phyloP scores from a whole-genome alignment of 768 basidiomycete genomes.

The Leccinellum rugosiceps region DNA sequence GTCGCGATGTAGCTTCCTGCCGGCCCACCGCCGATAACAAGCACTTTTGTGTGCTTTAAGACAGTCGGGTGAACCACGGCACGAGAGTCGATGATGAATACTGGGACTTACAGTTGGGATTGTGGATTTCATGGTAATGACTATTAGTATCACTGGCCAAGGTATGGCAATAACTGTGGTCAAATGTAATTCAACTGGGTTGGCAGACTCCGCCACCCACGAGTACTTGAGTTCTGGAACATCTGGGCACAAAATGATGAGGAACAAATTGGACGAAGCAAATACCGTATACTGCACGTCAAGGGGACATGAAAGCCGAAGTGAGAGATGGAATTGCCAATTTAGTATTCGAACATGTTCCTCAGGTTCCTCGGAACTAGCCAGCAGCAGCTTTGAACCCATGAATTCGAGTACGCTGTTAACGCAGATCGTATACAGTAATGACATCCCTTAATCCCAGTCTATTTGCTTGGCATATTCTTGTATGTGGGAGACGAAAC shows the following conservation, averaged over 20 bases:
- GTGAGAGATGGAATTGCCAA: neutral
- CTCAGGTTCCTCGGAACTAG: neutral
- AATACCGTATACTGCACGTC: neutral
- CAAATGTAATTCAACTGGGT: neutral
- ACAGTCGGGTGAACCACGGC: neutral
- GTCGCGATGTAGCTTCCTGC: slow-evolving; percentile 56
- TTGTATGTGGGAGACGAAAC: slow-evolving; percentile 71
- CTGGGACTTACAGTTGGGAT: slow-evolving; percentile 22
- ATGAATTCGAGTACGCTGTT: slow-evolving; percentile 1
- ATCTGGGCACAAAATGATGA: neutral
- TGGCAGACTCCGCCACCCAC: neutral
- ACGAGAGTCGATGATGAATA: neutral
- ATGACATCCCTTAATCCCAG: slow-evolving; percentile 58
- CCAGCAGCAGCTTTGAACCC: neutral
- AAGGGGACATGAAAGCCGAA: slow-evolving; percentile 4
- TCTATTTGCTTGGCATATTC: slow-evolving; percentile 70
- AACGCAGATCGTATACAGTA: neutral
- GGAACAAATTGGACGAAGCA: neutral
- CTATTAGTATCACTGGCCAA: neutral
- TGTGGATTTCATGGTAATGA: slow-evolving; percentile 6
- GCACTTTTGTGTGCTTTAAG: slow-evolving; percentile 28
- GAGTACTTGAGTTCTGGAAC: neutral
- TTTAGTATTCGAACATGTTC: neutral
- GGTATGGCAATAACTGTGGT: neutral
- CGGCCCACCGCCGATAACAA: slow-evolving; percentile 61